Evolutionary conservation across 257 asterid species (phyloP).

Genomic region (Thymus quinquecostatus): DNA sequence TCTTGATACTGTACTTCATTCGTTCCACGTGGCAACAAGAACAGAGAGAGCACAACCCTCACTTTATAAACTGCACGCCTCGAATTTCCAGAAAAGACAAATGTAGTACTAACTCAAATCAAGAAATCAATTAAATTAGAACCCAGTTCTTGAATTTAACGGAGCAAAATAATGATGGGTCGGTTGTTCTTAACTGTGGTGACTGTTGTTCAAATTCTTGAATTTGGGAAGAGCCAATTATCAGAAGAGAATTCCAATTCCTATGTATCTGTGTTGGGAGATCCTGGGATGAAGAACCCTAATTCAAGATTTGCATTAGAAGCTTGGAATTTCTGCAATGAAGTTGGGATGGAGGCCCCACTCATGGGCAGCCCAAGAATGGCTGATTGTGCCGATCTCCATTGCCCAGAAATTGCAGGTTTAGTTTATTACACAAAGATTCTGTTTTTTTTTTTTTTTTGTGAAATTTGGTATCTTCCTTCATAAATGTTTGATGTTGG

Average conservation of each 20-base stretch:
- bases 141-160: background rate
- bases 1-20: background rate
- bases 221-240: slow-evolving; percentile 27
- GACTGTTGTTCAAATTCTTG: slow-evolving; percentile 20
- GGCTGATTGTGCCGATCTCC: slow-evolving; percentile 83
- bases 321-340: slow-evolving; percentile 95
- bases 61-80: slow-evolving; percentile 15
- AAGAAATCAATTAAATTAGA: too few relatives aligned
- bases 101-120: background rate
- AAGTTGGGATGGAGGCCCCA: slow-evolving; percentile 81
- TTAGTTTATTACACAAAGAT: background rate
- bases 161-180: slow-evolving; percentile 30
- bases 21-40: slow-evolving; percentile 11
- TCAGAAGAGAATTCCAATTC: slow-evolving; percentile 32
- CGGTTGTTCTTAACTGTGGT: slow-evolving; percentile 3
- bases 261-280: slow-evolving; percentile 68
- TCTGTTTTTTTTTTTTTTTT: background rate
- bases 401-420: slow-evolving; percentile 54
- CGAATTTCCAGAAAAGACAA: slow-evolving; percentile 25
- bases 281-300: slow-evolving; percentile 87
- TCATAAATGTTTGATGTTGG: background rate
- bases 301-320: slow-evolving; percentile 78
- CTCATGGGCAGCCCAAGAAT: slow-evolving; percentile 83
- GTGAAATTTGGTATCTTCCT: background rate
- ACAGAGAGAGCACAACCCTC: background rate